A percentile compares a stretch with the other conserved stretches of the same genome.
Evolutionary conservation across 768 basidiomycete genomes (phyloP).

Genomic region (Boletus subcaerulescens): DNA sequence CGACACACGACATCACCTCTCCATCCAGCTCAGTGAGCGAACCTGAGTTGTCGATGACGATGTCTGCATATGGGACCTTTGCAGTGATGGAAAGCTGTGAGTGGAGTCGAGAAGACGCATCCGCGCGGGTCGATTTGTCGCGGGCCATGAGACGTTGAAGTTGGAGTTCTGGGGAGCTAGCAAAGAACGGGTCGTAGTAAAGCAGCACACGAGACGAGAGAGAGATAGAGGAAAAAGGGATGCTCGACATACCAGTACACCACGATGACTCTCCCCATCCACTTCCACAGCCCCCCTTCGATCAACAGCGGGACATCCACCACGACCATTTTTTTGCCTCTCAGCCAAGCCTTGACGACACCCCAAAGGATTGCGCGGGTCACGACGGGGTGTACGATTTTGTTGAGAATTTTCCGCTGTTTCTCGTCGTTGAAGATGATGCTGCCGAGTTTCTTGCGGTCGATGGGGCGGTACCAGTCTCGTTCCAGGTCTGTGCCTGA

Average conservation of each 20-base stretch:
- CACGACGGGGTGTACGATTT: slow-evolving; percentile 92
- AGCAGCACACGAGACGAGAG: background rate
- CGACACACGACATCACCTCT: slow-evolving; percentile 38
- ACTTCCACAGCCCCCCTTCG: slow-evolving; percentile 81
- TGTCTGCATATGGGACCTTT: slow-evolving; percentile 83
- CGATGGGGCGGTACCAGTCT: slow-evolving; percentile 57
- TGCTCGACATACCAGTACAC: slow-evolving; percentile 75
- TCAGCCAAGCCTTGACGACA: slow-evolving; percentile 69
- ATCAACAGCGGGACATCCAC: slow-evolving; percentile 92
- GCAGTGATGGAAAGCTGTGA: slow-evolving; percentile 78
- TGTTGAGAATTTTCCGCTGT: slow-evolving; percentile 72
- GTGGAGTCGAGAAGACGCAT: slow-evolving; percentile 70
- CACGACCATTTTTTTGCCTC: slow-evolving; percentile 74
- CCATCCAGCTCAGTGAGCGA: slow-evolving; percentile 63
- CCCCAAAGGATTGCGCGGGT: slow-evolving; percentile 68
- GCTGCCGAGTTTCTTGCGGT: slow-evolving; percentile 78
- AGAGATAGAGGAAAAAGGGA: background rate
- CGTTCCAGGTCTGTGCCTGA: background rate
- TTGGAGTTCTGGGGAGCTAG: slow-evolving; percentile 79
- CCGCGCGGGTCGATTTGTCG: slow-evolving; percentile 60
- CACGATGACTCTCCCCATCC: slow-evolving; percentile 80
- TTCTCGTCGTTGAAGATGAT: slow-evolving; percentile 79
- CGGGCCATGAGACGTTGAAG: slow-evolving; percentile 75
- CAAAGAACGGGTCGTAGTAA: background rate
- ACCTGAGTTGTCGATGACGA: slow-evolving; percentile 89